phyloP scores from a whole-genome alignment of 2,329 filamentous ascomycete genomes.

The Neurospora sp. region DNA sequence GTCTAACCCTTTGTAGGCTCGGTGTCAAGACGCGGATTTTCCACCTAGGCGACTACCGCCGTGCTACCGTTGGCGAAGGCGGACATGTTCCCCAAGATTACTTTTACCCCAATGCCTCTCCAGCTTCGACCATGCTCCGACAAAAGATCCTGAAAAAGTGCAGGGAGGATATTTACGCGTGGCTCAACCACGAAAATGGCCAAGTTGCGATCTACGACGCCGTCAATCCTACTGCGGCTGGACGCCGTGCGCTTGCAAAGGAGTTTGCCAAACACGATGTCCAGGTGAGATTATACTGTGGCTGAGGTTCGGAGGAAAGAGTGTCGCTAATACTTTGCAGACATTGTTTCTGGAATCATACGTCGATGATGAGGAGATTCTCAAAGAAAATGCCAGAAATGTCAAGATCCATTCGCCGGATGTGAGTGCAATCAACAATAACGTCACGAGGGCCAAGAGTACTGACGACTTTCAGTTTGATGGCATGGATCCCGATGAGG shows the following conservation, averaged over 20 bases:
- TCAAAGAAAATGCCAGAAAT: constrained; percentile 91
- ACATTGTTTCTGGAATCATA: constrained; percentile 95
- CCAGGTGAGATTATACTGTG: constrained; percentile 43
- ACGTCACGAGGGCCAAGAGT: background rate
- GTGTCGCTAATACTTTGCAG: constrained; percentile 30
- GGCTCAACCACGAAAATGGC: constrained; percentile 93
- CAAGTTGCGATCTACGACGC: constrained; percentile 98
- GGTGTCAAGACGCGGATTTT: constrained; percentile 98
- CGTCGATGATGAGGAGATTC: constrained; percentile 85
- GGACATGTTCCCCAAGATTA: constrained; percentile 91
- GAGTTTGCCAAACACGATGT: constrained; percentile 98
- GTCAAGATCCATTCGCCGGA: constrained; percentile 98
- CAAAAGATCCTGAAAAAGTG: constrained; percentile 98
- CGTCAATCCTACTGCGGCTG: constrained; percentile 80
- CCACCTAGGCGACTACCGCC: constrained; percentile 90
- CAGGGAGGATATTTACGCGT: constrained; percentile 91
- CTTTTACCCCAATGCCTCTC: constrained; percentile 91
- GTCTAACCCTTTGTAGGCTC: constrained; percentile 44
- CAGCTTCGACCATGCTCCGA: constrained; percentile 80
- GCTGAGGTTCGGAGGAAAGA: background rate
- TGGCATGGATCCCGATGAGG: constrained; percentile 85
- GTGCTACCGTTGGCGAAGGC: constrained; percentile 76
- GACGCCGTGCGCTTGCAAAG: constrained; percentile 76
- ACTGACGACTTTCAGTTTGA: constrained; percentile 50
- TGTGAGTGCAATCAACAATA: constrained; percentile 36